phyloP scores from a whole-genome alignment of 192 early-diverging fungal species.

The Coemansia umbellata region DNA sequence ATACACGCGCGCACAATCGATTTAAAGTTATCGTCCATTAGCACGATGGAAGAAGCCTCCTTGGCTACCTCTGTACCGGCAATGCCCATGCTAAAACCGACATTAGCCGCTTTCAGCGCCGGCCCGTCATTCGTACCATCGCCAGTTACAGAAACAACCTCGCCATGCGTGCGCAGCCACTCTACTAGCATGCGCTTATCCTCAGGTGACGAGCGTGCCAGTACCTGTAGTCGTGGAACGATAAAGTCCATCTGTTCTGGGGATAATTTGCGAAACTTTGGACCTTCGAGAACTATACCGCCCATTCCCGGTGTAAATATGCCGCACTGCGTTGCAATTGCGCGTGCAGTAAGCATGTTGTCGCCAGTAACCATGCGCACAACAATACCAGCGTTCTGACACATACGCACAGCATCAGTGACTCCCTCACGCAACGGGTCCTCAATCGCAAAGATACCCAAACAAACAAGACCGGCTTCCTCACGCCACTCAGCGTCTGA shows the following conservation, averaged over 20 bases:
- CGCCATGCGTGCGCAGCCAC: slow-evolving; percentile 80
- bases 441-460: slow-evolving; percentile 93
- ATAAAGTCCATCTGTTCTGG: slow-evolving; percentile 85
- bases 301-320: slow-evolving; percentile 75
- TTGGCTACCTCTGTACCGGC: slow-evolving; percentile 99
- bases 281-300: slow-evolving; percentile 93
- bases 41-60: slow-evolving; percentile 95
- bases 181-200: slow-evolving; percentile 96
- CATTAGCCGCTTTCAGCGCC: slow-evolving; percentile 90
- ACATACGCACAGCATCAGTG: slow-evolving; percentile 81
- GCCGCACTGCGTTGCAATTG: slow-evolving; percentile 91
- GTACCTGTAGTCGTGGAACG: slow-evolving; percentile 89
- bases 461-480: slow-evolving; percentile 62
- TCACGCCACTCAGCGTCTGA: slow-evolving; percentile 50
- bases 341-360: slow-evolving; percentile 86
- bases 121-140: slow-evolving; percentile 99
- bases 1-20: slow-evolving; percentile 95
- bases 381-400: slow-evolving; percentile 87
- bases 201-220: slow-evolving; percentile 89
- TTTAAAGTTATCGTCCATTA: slow-evolving; percentile 99
- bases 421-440: slow-evolving; percentile 97
- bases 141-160: slow-evolving; percentile 97
- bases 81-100: slow-evolving; percentile 99
- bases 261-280: slow-evolving; percentile 82
- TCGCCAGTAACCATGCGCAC: slow-evolving; percentile 99